phyloP scores from a whole-genome alignment of 1,139 yeast genomes.

The Yamadazyma blattariae region DNA sequence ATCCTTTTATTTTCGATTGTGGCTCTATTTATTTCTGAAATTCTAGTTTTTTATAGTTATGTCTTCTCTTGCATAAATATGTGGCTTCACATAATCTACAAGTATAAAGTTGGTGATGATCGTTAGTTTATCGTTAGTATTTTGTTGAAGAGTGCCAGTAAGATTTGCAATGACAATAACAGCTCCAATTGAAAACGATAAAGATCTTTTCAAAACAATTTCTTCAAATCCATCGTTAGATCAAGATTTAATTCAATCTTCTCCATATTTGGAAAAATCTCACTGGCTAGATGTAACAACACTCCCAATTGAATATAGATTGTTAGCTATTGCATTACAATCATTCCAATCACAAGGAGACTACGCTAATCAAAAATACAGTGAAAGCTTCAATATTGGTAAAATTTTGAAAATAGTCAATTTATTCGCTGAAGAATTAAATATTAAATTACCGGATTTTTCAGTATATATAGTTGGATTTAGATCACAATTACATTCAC shows the following conservation, averaged over 20 bases:
- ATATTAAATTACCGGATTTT: constrained; percentile 14
- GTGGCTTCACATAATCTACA: too few relatives aligned
- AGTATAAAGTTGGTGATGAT: too few relatives aligned
- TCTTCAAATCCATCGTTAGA: not conserved
- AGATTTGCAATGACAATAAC: constrained; percentile 8
- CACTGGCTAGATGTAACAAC: constrained; percentile 22
- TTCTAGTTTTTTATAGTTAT: too few relatives aligned
- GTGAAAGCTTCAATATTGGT: constrained; percentile 23
- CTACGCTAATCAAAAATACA: constrained; percentile 22
- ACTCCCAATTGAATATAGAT: constrained; percentile 16
- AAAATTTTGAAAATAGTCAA: constrained; percentile 16
- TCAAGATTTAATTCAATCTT: constrained; percentile 16
- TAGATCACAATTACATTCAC: constrained; percentile 23
- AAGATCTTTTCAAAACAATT: constrained; percentile 8
- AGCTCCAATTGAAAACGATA: constrained; percentile 12
- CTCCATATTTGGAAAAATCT: constrained; percentile 25
- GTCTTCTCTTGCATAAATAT: too few relatives aligned
- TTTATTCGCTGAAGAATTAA: constrained; percentile 14
- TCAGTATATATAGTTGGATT: constrained; percentile 27
- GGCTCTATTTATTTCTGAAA: too few relatives aligned
- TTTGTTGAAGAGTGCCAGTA: too few relatives aligned
- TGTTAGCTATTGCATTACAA: constrained; percentile 26
- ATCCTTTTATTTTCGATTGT: too few relatives aligned
- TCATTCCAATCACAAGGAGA: constrained; percentile 16
- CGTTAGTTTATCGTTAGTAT: too few relatives aligned